A percentile compares a stretch with the other conserved stretches of the same genome.
Conservation (phyloP, 306 rosid genomes). For the Purshia tridentata region DNA sequence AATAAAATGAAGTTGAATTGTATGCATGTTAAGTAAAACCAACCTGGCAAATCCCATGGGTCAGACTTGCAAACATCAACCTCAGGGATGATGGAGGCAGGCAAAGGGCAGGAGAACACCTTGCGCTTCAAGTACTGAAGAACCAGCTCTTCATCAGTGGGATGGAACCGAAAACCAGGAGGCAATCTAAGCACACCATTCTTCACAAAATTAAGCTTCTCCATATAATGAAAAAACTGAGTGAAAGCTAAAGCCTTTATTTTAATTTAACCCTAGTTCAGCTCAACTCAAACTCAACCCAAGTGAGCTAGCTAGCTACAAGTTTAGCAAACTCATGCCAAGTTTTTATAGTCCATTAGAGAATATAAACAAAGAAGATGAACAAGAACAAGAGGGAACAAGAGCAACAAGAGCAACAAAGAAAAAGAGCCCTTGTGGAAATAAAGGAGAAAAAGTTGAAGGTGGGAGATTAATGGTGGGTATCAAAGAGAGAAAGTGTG, state of each 20-base stretch:
- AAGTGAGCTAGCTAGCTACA: constrained; percentile 3
- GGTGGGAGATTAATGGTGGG: constrained; percentile 26
- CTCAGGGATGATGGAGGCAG: constrained; percentile 90
- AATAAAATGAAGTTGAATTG: not conserved
- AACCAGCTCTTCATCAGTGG: constrained; percentile 90
- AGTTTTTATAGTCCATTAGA: constrained; percentile 26
- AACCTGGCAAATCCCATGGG: constrained; percentile 99
- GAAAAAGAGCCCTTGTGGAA: not conserved
- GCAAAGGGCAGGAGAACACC: constrained; percentile 72
- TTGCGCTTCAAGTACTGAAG: constrained; percentile 79
- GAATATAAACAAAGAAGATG: constrained; percentile 11
- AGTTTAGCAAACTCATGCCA: not conserved
- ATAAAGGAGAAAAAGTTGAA: not conserved
- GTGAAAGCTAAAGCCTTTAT: not conserved
- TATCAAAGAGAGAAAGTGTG: constrained; percentile 40
- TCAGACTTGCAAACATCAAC: constrained; percentile 85
- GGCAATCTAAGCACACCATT: constrained; percentile 85
- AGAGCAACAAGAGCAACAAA: constrained; percentile 31
- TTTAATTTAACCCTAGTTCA: not conserved
- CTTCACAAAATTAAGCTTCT: constrained; percentile 59
- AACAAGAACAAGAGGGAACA: constrained; percentile 20
- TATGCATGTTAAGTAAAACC: not conserved
- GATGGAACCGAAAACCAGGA: constrained; percentile 95
- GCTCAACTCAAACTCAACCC: constrained; percentile 7
- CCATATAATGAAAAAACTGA: constrained; percentile 24